phyloP scores from a whole-genome alignment of 371 early-diverging fungal genomes.

The Vittaforma corneae region DNA sequence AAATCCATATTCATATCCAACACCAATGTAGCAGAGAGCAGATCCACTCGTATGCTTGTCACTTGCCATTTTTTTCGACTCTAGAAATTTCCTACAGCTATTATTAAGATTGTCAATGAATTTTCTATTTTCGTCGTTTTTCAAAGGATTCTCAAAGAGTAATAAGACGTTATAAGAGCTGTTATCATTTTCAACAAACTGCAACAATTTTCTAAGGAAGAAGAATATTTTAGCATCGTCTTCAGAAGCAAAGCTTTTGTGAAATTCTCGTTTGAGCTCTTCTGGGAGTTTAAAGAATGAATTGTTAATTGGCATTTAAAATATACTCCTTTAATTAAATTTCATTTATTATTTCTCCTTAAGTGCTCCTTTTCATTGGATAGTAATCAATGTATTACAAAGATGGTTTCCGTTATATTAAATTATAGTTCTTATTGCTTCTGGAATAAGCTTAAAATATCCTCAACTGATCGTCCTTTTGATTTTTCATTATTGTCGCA shows the following conservation, averaged over 20 bases:
- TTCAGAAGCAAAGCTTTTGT: slow-evolving; percentile 2
- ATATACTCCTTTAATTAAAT: background rate
- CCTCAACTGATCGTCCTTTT: background rate
- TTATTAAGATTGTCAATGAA: slow-evolving; percentile 32
- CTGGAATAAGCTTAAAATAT: background rate
- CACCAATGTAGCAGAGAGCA: slow-evolving; percentile 31
- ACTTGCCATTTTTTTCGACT: slow-evolving; percentile 6
- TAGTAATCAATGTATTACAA: too few relatives aligned
- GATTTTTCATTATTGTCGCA: too few relatives aligned
- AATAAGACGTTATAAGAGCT: slow-evolving; percentile 15
- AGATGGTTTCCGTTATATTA: too few relatives aligned
- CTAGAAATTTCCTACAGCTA: slow-evolving; percentile 4
- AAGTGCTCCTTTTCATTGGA: too few relatives aligned
- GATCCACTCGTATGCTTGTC: slow-evolving; percentile 14
- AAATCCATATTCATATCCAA: slow-evolving; percentile 44
- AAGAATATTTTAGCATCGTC: slow-evolving; percentile 18
- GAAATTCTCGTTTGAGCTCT: slow-evolving; percentile 4
- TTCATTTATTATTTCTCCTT: background rate
- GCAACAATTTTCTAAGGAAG: slow-evolving; percentile 37
- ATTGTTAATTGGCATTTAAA: slow-evolving; percentile 12
- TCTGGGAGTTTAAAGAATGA: background rate
- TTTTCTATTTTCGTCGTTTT: background rate
- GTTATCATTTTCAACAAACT: slow-evolving; percentile 28
- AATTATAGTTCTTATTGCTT: background rate
- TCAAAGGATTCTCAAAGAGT: slow-evolving; percentile 13